These are phyloP conservation scores for Antitrichia curtipendula DNA, from an alignment of 225 moss, liverwort and hornwort genomes.

Conservation along the genomic window DNA sequence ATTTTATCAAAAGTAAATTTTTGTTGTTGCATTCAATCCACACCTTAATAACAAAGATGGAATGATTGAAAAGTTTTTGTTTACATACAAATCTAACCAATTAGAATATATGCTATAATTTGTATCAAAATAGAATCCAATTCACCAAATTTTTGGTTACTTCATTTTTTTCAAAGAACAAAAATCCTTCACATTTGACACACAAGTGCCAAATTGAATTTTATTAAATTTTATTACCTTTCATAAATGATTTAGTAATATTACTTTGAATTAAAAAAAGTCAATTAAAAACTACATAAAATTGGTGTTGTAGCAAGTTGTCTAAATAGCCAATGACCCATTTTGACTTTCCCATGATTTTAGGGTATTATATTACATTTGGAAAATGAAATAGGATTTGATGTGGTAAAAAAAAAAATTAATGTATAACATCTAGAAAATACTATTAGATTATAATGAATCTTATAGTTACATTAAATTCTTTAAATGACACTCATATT, in stretches of 20 bases:
- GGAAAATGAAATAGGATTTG: not conserved
- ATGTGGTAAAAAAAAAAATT: accelerated
- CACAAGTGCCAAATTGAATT: not conserved
- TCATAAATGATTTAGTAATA: not conserved
- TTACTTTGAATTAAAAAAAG: not conserved
- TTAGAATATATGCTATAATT: not conserved
- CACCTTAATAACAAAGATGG: not conserved
- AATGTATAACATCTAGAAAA: not conserved
- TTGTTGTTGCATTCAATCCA: not conserved
- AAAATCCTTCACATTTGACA: not conserved
- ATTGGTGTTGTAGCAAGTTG: not conserved
- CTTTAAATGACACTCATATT: not conserved
- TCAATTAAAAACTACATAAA: not conserved
- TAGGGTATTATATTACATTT: not conserved
- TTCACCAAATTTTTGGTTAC: not conserved
- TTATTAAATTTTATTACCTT: not conserved
- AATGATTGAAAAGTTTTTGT: not conserved
- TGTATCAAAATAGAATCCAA: not conserved
- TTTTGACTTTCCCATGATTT: accelerated
- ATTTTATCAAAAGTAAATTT: not conserved
- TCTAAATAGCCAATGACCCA: not conserved
- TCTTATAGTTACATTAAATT: not conserved
- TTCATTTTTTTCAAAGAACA: not conserved
- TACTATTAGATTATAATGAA: not conserved
- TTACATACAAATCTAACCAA: not conserved